A percentile compares a stretch with the other conserved stretches of the same genome.
Evolutionary conservation across 176 grass and related monocot species (phyloP).

Genomic region (Bromus sterilis): DNA sequence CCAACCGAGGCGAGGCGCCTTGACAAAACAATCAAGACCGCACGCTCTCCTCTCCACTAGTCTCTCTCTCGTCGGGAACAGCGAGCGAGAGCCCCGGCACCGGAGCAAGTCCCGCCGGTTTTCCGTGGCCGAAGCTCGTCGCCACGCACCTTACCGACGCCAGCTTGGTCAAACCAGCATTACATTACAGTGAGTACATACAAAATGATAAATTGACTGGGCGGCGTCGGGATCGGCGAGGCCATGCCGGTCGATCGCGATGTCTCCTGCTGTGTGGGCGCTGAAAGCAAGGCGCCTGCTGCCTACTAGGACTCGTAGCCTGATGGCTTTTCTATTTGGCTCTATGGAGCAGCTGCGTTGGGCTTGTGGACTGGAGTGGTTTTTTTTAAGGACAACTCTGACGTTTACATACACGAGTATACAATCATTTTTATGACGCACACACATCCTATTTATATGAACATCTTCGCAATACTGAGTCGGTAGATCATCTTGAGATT

Average conservation of each 20-base stretch:
- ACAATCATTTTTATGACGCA: no score
- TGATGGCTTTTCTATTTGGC: background rate
- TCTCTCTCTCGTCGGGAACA: background rate
- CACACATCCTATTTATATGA: no score
- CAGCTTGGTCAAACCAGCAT: conserved; percentile 20
- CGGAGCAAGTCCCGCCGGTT: conserved; percentile 26
- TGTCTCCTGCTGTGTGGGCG: background rate
- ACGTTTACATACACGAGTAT: no score
- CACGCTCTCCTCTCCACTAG: background rate
- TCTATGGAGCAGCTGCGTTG: background rate
- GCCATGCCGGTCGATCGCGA: background rate
- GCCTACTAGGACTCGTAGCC: background rate
- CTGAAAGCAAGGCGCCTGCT: conserved; percentile 17
- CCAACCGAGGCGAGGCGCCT: background rate
- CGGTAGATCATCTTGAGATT: no score
- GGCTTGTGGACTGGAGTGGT: background rate
- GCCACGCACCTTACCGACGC: background rate
- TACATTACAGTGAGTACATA: no score
- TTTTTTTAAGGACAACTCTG: no score
- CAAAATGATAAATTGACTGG: background rate
- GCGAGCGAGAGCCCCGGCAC: conserved; percentile 3
- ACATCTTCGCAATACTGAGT: no score
- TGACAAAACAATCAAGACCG: background rate
- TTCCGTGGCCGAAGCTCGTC: conserved; percentile 37
- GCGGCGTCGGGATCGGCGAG: conserved; percentile 5